Evolutionary conservation across 805 yeast genomes (phyloP).

Genomic region (Sugiyamaella lignohabitans): DNA sequence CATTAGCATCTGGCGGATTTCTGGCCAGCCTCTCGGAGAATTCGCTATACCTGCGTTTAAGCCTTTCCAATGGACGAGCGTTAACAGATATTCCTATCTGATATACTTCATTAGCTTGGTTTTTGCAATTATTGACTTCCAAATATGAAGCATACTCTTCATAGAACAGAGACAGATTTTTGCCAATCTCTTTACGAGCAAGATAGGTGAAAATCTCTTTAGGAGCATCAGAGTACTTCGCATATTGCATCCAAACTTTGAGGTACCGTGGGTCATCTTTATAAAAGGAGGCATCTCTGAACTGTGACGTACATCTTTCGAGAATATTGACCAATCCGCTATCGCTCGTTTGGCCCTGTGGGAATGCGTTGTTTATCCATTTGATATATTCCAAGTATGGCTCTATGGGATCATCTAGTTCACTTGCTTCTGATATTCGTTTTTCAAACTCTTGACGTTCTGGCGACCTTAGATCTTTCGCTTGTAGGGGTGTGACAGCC

Average conservation of each 20-base stretch:
- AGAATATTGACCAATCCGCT: constrained; percentile 60
- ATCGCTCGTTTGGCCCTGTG: constrained; percentile 55
- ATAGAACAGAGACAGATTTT: constrained; percentile 58
- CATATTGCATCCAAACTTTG: constrained; percentile 74
- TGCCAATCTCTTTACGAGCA: constrained; percentile 66
- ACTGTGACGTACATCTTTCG: constrained; percentile 65
- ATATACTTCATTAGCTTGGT: constrained; percentile 56
- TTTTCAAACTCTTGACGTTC: constrained; percentile 46
- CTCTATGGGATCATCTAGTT: constrained; percentile 77
- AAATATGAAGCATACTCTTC: constrained; percentile 68
- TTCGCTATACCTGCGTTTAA: constrained; percentile 38
- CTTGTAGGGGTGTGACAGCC: constrained; percentile 11
- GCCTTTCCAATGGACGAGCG: constrained; percentile 60
- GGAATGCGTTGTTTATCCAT: constrained; percentile 58
- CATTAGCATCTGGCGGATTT: constrained; percentile 22
- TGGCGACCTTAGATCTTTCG: constrained; percentile 17
- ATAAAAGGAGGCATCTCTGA: constrained; percentile 59
- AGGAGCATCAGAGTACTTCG: constrained; percentile 61
- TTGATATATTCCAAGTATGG: constrained; percentile 63
- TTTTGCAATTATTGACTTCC: constrained; percentile 42
- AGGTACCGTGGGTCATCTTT: constrained; percentile 79
- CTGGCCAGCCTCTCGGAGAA: constrained; percentile 39
- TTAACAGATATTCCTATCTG: constrained; percentile 48
- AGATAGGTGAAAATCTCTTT: constrained; percentile 65
- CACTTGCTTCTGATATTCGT: constrained; percentile 40